Conservation (phyloP, 495 filamentous ascomycete genomes). For the Xanthoparmelia taractica region DNA sequence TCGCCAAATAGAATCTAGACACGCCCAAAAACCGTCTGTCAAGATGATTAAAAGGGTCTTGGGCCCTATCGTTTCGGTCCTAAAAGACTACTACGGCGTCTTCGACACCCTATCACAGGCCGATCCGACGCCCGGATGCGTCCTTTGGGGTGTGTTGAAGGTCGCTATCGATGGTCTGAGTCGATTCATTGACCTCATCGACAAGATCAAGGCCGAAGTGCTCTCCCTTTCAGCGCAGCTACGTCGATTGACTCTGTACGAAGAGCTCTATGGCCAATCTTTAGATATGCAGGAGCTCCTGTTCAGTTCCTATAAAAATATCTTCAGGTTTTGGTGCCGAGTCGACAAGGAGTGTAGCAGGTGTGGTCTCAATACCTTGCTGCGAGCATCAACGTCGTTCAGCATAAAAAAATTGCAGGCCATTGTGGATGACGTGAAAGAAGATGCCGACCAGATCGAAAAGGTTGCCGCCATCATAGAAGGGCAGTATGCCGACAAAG, state of each 20-base stretch:
- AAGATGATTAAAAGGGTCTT: not conserved
- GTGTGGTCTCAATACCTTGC: conserved; percentile 4
- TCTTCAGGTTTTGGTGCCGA: conserved; percentile 15
- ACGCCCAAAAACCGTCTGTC: not conserved
- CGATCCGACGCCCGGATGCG: not conserved
- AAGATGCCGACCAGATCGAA: conserved; percentile 4
- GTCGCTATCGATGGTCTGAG: conserved; percentile 4
- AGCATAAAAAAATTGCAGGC: conserved; percentile 6
- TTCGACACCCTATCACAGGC: conserved; percentile 9
- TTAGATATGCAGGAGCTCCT: conserved; percentile 13
- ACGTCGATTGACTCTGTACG: conserved; percentile 7
- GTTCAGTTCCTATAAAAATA: conserved; percentile 7
- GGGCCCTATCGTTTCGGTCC: not conserved
- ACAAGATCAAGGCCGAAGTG: conserved; percentile 11
- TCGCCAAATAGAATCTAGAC: not conserved
- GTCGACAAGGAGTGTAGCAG: conserved; percentile 15
- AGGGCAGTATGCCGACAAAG: not conserved
- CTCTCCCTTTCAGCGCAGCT: conserved; percentile 3
- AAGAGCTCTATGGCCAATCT: conserved; percentile 12
- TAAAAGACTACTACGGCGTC: conserved; percentile 2
- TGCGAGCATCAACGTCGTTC: conserved; percentile 6
- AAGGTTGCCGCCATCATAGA: not conserved
- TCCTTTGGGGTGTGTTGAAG: conserved; percentile 10
- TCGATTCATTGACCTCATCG: conserved; percentile 6
- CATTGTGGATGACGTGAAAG: conserved; percentile 5